These are phyloP conservation scores for Polysphondylium violaceum DNA, from an alignment of 78 protist genomes.

Conservation along the genomic window DNA sequence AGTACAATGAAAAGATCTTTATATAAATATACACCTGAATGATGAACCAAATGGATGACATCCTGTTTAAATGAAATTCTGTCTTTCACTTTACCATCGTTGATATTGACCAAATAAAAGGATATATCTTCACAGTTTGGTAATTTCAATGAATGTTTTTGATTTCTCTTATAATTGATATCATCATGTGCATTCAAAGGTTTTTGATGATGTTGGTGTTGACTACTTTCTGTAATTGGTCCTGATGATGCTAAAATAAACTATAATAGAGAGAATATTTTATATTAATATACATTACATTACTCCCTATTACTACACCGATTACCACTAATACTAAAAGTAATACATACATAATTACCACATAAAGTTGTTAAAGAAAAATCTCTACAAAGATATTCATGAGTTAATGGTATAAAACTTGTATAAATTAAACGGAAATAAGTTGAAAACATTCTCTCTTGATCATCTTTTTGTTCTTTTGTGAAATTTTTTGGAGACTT, in stretches of 20 bases:
- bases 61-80: slow-evolving; percentile 49
- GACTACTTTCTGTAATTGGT: slow-evolving; percentile 13
- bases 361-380: slow-evolving; percentile 68
- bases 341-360: slow-evolving; percentile 58
- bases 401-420: slow-evolving; percentile 19
- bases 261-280: slow-evolving; percentile 1
- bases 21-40: slow-evolving; percentile 66
- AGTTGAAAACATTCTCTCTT: slow-evolving; percentile 39
- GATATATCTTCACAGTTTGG: slow-evolving; percentile 74
- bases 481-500: slow-evolving; percentile 10
- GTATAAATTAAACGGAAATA: slow-evolving; percentile 46
- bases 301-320: too few relatives aligned
- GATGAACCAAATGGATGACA: slow-evolving; percentile 75
- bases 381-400: slow-evolving; percentile 60
- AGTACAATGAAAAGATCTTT: slow-evolving; percentile 65
- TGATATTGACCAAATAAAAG: slow-evolving; percentile 56
- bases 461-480: not conserved
- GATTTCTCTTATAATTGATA: not conserved
- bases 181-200: not conserved
- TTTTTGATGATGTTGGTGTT: not conserved
- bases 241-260: slow-evolving; percentile 55
- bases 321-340: too few relatives aligned
- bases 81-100: slow-evolving; percentile 59
- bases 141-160: slow-evolving; percentile 19
- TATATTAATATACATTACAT: not conserved